These are phyloP conservation scores for Lactarius hengduanensis DNA, from an alignment of 768 basidiomycete genomes.

Conservation along the genomic window DNA sequence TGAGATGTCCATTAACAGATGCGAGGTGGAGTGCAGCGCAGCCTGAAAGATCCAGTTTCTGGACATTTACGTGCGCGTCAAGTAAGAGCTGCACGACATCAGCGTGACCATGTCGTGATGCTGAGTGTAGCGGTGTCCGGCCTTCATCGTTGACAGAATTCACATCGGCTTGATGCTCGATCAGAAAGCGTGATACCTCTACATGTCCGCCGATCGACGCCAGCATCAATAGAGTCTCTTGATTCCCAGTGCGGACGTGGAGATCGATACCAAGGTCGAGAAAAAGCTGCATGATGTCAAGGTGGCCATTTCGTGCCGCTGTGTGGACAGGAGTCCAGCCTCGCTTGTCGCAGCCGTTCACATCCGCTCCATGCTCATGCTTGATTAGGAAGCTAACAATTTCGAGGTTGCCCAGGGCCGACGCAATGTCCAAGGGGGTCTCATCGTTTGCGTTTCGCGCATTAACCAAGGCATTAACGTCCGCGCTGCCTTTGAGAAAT, in stretches of 20 bases:
- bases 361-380: not conserved
- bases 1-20: not conserved
- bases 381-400: not conserved
- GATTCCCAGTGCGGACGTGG: not conserved
- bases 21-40: not conserved
- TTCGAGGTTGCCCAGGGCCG: not conserved
- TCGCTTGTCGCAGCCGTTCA: not conserved
- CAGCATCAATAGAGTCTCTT: not conserved
- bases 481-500: not conserved
- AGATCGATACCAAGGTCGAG: not conserved
- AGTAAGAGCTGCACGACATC: not conserved
- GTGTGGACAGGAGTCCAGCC: not conserved
- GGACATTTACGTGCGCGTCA: not conserved
- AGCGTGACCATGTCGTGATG: not conserved
- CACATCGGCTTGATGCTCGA: not conserved
- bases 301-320: not conserved
- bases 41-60: too few species aligned
- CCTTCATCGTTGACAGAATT: not conserved
- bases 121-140: not conserved
- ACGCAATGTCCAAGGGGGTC: not conserved
- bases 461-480: not conserved
- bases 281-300: not conserved
- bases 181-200: not conserved
- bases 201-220: not conserved
- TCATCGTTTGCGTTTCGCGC: accelerated